phyloP scores from a whole-genome alignment of 331 rosid species.

The Pyrus hybrid region DNA sequence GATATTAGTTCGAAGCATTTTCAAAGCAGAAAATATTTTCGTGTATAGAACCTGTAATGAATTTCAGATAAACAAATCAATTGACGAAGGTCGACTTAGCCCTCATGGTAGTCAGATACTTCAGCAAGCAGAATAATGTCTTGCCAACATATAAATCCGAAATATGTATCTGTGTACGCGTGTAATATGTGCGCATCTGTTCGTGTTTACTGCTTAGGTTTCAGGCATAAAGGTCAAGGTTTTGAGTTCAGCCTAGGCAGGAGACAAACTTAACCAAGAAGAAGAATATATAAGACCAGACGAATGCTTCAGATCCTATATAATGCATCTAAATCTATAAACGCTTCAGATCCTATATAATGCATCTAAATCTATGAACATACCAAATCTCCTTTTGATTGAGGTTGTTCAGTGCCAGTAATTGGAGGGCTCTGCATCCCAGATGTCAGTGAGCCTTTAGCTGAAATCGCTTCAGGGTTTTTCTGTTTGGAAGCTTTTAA shows the following conservation, averaged over 20 bases:
- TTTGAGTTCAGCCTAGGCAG: too few relatives aligned
- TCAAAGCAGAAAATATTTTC: too few relatives aligned
- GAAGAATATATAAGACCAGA: neutral
- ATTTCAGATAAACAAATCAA: neutral
- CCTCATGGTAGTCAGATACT: neutral
- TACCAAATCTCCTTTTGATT: conserved; percentile 62
- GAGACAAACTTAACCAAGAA: too few relatives aligned
- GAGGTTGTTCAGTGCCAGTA: conserved; percentile 34
- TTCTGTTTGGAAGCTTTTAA: conserved; percentile 41
- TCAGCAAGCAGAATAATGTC: neutral
- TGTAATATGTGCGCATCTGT: too few relatives aligned
- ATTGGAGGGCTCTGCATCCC: conserved; percentile 38
- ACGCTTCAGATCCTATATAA: too few relatives aligned
- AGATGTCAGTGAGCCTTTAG: conserved; percentile 58
- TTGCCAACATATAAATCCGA: neutral
- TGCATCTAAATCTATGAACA: neutral
- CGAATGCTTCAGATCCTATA: neutral
- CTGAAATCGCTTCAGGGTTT: conserved; percentile 47
- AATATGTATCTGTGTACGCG: neutral
- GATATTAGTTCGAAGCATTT: conserved; percentile 55
- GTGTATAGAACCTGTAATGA: conserved; percentile 61
- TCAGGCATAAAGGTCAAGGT: too few relatives aligned
- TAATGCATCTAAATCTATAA: too few relatives aligned
- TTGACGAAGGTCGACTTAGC: neutral
- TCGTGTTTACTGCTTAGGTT: too few relatives aligned